These are phyloP conservation scores for Ustilago lituana DNA, from an alignment of 1,284 basidiomycete genomes.

Conservation along the genomic window DNA sequence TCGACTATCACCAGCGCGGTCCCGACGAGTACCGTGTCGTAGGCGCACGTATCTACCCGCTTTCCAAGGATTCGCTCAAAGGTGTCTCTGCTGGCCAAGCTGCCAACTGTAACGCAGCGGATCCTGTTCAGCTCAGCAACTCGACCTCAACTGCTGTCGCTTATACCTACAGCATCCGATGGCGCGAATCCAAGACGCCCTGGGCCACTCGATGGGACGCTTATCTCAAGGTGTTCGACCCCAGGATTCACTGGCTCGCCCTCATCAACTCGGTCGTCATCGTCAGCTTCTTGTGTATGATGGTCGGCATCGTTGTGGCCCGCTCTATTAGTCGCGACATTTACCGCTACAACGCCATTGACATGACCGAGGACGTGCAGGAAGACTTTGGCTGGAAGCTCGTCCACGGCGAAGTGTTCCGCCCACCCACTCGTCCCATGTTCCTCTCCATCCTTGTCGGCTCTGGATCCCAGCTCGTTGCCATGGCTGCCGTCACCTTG, in stretches of 20 bases:
- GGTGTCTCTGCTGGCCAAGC: slow-evolving; percentile 16
- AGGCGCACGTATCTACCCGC: slow-evolving; percentile 62
- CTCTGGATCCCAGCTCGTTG: slow-evolving; percentile 86
- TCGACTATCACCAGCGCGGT: slow-evolving; percentile 63
- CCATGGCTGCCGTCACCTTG: slow-evolving; percentile 91
- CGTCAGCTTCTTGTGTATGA: slow-evolving; percentile 79
- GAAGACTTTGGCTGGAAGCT: slow-evolving; percentile 99
- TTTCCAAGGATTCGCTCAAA: slow-evolving; percentile 50
- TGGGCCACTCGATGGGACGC: slow-evolving; percentile 95
- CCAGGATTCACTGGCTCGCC: slow-evolving; percentile 78
- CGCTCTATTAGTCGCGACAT: slow-evolving; percentile 91
- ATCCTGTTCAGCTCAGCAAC: slow-evolving; percentile 69
- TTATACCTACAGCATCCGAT: slow-evolving; percentile 89
- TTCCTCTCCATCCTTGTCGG: slow-evolving; percentile 85
- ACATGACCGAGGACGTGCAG: slow-evolving; percentile 92
- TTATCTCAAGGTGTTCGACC: slow-evolving; percentile 71
- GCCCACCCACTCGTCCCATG: slow-evolving; percentile 79
- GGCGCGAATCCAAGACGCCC: slow-evolving; percentile 80
- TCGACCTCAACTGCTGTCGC: slow-evolving; percentile 75
- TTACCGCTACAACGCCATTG: slow-evolving; percentile 92
- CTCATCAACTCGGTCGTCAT: slow-evolving; percentile 84
- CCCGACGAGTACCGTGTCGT: slow-evolving; percentile 63
- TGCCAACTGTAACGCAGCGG: slow-evolving; percentile 48
- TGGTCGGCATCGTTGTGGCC: slow-evolving; percentile 91
- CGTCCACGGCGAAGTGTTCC: slow-evolving; percentile 94